Evolutionary conservation across 106 monocot genomes (phyloP).

Genomic region (Acorus calamus): DNA sequence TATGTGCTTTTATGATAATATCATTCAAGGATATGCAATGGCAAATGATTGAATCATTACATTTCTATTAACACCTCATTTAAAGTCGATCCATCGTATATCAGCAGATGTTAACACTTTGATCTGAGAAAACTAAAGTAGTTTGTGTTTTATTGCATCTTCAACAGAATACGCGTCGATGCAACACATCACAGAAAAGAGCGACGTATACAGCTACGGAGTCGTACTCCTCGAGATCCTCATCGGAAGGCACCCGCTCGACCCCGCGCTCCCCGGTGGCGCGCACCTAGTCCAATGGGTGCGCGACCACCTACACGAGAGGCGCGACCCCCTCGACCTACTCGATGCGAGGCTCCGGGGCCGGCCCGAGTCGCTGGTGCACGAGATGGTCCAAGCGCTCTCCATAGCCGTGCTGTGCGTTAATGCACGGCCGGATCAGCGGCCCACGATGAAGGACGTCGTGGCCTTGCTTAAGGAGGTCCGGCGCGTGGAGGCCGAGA

Average conservation of each 20-base stretch:
- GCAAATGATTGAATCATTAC: no score
- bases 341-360: conserved; percentile 54
- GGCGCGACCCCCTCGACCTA: conserved; percentile 29
- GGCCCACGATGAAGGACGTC: conserved; percentile 89
- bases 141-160: background rate
- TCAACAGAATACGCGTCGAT: conserved; percentile 61
- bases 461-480: conserved; percentile 83
- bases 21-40: no score
- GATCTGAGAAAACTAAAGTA: background rate
- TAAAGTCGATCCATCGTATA: background rate
- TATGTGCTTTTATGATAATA: no score
- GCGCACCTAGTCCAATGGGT: conserved; percentile 79
- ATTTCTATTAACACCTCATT: background rate
- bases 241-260: conserved; percentile 71
- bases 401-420: conserved; percentile 57
- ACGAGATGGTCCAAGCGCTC: conserved; percentile 62
- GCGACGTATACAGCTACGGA: conserved; percentile 94
- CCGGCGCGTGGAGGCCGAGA: conserved; percentile 15
- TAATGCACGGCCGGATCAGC: conserved; percentile 38
- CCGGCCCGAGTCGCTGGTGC: conserved; percentile 29
- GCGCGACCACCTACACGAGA: conserved; percentile 33
- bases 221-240: conserved; percentile 77
- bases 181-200: conserved; percentile 73
- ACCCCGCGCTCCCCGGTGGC: conserved; percentile 59
- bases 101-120: background rate